phyloP scores from a whole-genome alignment of 1,284 basidiomycete species.

The Rhodotorula sp. region DNA sequence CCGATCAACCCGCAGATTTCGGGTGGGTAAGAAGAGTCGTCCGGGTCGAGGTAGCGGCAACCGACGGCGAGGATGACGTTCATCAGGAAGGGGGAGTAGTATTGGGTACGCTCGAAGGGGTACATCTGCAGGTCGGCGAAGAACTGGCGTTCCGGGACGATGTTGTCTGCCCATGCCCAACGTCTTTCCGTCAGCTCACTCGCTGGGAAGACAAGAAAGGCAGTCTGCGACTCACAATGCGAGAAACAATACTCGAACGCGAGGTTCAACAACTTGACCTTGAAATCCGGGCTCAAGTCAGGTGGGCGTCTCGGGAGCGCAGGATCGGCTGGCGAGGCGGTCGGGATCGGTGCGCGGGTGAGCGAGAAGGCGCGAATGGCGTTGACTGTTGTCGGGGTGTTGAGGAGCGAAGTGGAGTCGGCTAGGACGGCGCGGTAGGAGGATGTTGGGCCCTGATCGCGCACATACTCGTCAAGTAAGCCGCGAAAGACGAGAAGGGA shows the following conservation, averaged over 20 bases:
- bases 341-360: slow-evolving; percentile 38
- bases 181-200: neutral
- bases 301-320: slow-evolving; percentile 31
- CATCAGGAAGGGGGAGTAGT: slow-evolving; percentile 36
- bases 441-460: slow-evolving; percentile 22
- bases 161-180: slow-evolving; percentile 3
- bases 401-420: slow-evolving; percentile 4
- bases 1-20: slow-evolving; percentile 36
- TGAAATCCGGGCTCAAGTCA: slow-evolving; percentile 29
- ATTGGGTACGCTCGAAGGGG: slow-evolving; percentile 33
- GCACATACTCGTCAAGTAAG: no score
- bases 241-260: slow-evolving; percentile 38
- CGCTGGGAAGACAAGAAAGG: neutral
- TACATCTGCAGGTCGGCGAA: slow-evolving; percentile 28
- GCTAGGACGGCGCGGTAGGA: slow-evolving; percentile 33
- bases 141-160: slow-evolving; percentile 35
- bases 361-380: slow-evolving; percentile 36
- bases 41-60: slow-evolving; percentile 33
- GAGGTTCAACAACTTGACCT: slow-evolving; percentile 26
- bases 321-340: slow-evolving; percentile 28
- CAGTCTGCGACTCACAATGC: slow-evolving; percentile 11
- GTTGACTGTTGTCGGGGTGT: slow-evolving; percentile 15
- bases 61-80: slow-evolving; percentile 36
- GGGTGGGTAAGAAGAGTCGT: slow-evolving; percentile 17
- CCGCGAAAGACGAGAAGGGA: neutral